Base-by-base conservation (phyloP, 2,329 filamentous ascomycete species). In the Chrysoporthe cubensis region DNA sequence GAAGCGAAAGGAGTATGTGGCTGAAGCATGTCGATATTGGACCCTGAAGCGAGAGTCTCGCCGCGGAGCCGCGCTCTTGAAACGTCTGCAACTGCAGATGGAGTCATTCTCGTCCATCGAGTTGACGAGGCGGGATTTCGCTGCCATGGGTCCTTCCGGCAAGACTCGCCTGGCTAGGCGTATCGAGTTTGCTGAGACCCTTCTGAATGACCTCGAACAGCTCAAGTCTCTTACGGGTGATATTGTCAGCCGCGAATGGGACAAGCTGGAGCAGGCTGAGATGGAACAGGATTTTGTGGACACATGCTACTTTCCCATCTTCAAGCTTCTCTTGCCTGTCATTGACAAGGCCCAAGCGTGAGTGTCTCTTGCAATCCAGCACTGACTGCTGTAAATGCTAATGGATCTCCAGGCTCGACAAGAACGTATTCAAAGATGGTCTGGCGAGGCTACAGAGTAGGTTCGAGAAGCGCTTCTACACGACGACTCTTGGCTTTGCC, bases 101-200 rank as follows among this genome's bases (percentile, higher is more conserved):
- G 95, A 98, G 78, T 93, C 93, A 0, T 99, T 98, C 78, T 95
- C 95, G 7, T 97, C 94, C 0, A 97, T 97, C 91, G 96, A 99
- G 79, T 90, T 99, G 72, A 97, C 96, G 2, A 88, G 96, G 64
- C 91, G 96, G 68, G 95, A 98, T 78, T 99, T 97, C 79, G 91
- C 91, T n/a, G 91, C 91, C 48, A 97, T 98, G 93, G 96, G 96
- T 7, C 89, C 91, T 52, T 90, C 89, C 59, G 96, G 96, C 65
- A 89, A 90, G 74, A 87, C 91, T 37, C 87, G 93, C 61, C 84
- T 99, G 42, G 85, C 90, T 62, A 87, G 94, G 67, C 90, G 96
- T 57, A 94, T 98, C 72, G 92, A 95, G 70, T 99, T 99, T 77
- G 94, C 93, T 8, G 86, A 94, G 72, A 85, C 84, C 54, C 82